Conservation (phyloP, 2,329 filamentous ascomycete genomes). For the Elsinoe arachidis region DNA sequence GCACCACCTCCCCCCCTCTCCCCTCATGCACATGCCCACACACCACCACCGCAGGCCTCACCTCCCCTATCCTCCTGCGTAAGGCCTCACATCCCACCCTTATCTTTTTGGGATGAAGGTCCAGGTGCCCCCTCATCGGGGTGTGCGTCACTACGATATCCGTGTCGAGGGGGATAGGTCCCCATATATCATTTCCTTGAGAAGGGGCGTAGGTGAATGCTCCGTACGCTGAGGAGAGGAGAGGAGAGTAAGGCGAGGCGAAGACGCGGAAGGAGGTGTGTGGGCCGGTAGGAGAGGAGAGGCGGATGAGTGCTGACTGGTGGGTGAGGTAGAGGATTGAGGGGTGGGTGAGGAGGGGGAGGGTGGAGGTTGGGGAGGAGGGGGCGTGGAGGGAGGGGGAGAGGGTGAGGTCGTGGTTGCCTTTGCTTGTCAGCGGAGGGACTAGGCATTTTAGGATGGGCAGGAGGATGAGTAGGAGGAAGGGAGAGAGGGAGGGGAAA, state of each 20-base stretch:
- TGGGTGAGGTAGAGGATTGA: slow-evolving; percentile 60
- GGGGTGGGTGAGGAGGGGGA: slow-evolving; percentile 41
- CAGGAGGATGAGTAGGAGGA: too few species aligned
- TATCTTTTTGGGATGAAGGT: slow-evolving; percentile 33
- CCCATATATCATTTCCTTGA: slow-evolving; percentile 46
- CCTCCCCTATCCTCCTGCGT: slow-evolving; percentile 47
- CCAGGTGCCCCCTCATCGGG: slow-evolving; percentile 53
- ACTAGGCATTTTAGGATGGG: too few species aligned
- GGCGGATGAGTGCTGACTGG: slow-evolving; percentile 43
- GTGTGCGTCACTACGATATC: slow-evolving; percentile 66
- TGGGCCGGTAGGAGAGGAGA: slow-evolving; percentile 48
- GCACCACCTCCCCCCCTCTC: slow-evolving; percentile 54
- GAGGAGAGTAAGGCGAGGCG: slow-evolving; percentile 63
- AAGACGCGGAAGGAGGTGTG: slow-evolving; percentile 58
- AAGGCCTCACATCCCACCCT: slow-evolving; percentile 55
- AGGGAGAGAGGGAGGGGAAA: not conserved
- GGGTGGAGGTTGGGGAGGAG: slow-evolving; percentile 41
- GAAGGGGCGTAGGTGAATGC: slow-evolving; percentile 24
- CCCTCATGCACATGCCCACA: slow-evolving; percentile 67
- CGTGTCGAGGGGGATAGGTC: slow-evolving; percentile 49
- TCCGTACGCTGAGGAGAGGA: slow-evolving; percentile 24
- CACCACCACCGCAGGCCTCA: slow-evolving; percentile 56
- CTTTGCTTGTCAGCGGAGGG: slow-evolving; percentile 31
- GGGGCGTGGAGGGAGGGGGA: slow-evolving; percentile 45
- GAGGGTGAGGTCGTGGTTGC: slow-evolving; percentile 68